A percentile compares a stretch with the other conserved stretches of the same genome.
phyloP scores from a whole-genome alignment of 2,329 filamentous ascomycete species.

The Scedosporium minutisporum region DNA sequence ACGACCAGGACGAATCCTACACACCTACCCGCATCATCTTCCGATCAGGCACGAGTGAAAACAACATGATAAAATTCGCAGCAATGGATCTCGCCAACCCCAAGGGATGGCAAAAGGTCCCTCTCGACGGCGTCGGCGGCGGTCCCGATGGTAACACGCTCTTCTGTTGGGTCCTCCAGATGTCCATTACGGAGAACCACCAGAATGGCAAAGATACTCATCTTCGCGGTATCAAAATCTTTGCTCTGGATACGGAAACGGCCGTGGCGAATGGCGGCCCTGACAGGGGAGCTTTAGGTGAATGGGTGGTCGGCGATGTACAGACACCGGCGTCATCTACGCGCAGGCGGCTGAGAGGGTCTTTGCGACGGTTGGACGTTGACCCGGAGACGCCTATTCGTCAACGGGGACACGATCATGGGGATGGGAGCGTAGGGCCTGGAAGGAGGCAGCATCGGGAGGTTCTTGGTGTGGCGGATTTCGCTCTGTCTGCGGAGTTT shows the following conservation, averaged over 20 bases:
- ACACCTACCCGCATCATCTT: conserved; percentile 90
- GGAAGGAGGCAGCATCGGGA: conserved; percentile 17
- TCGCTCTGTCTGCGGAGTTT: conserved; percentile 27
- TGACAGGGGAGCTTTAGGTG: conserved; percentile 3
- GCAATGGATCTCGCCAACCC: conserved; percentile 71
- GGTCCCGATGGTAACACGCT: conserved; percentile 63
- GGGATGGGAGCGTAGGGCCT: conserved; percentile 4
- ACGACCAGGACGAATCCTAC: conserved; percentile 88
- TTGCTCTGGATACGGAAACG: conserved; percentile 43
- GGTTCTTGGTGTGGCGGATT: conserved; percentile 23
- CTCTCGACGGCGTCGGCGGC: conserved; percentile 43
- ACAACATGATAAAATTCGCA: conserved; percentile 82
- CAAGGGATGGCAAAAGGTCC: conserved; percentile 83
- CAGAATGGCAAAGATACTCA: conserved; percentile 99
- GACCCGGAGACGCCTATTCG: not conserved
- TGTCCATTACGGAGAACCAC: conserved; percentile 89
- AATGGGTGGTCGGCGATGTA: conserved; percentile 10
- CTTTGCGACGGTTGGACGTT: not conserved
- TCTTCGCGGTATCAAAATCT: conserved; percentile 85
- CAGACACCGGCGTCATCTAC: not conserved
- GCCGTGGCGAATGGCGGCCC: conserved; percentile 13
- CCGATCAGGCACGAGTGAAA: conserved; percentile 79
- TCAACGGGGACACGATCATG: conserved; percentile 1
- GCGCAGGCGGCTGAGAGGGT: not conserved
- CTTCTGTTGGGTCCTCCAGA: conserved; percentile 80